Percentiles rank a stretch among this genome's conserved stretches.
Conservation (phyloP, 768 basidiomycete species). For the Lactarius psammicola region DNA sequence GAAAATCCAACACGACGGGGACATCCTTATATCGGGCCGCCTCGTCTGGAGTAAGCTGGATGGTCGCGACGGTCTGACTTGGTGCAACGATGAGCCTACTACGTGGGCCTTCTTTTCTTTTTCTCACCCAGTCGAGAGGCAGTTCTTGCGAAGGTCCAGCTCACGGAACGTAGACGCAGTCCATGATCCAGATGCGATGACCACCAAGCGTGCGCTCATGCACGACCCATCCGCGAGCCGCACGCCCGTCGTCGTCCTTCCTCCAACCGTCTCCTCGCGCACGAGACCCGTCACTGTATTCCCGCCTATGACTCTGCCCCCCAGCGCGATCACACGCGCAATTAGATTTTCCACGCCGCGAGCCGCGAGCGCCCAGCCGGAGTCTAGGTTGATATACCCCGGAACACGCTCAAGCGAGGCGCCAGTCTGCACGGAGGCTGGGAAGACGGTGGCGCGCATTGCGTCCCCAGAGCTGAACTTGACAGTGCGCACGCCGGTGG, state of each 20-base stretch:
- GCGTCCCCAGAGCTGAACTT: slow-evolving; percentile 40
- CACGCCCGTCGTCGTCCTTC: slow-evolving; percentile 53
- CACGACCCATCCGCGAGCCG: slow-evolving; percentile 55
- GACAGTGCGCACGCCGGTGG: slow-evolving; percentile 52
- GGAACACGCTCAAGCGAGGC: slow-evolving; percentile 37
- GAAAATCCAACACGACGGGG: slow-evolving; percentile 73
- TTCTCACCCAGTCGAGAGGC: slow-evolving; percentile 76
- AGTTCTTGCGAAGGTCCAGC: slow-evolving; percentile 47
- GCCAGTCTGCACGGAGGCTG: slow-evolving; percentile 39
- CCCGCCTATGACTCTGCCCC: slow-evolving; percentile 58
- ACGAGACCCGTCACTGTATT: slow-evolving; percentile 55
- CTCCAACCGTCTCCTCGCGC: slow-evolving; percentile 40
- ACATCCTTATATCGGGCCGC: slow-evolving; percentile 54
- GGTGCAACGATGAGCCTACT: background rate
- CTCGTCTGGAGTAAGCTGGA: slow-evolving; percentile 74
- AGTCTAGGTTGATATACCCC: slow-evolving; percentile 72
- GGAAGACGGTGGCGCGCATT: slow-evolving; percentile 49
- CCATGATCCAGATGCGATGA: slow-evolving; percentile 83
- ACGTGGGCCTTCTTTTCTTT: background rate
- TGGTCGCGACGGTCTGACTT: slow-evolving; percentile 77
- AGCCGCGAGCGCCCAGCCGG: slow-evolving; percentile 83
- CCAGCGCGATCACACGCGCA: slow-evolving; percentile 52
- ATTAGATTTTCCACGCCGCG: slow-evolving; percentile 60
- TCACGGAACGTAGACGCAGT: slow-evolving; percentile 75
- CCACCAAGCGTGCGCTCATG: slow-evolving; percentile 56